These are phyloP conservation scores for Monotropa hypopitys DNA, from an alignment of 179 eudicot species.

Conservation along the genomic window DNA sequence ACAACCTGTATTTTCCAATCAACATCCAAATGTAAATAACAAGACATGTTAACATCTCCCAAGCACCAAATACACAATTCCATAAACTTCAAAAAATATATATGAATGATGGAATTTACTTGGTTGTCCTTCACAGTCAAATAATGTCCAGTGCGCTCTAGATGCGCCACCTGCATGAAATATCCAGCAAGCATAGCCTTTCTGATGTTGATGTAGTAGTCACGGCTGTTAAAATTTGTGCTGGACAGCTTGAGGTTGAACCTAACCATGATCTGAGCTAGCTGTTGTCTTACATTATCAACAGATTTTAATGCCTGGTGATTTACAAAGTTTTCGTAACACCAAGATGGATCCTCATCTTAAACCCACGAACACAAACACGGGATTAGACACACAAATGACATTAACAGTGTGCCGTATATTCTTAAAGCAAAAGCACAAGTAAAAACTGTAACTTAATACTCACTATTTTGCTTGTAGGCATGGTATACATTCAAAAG, in stretches of 20 bases:
- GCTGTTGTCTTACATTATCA: constrained; percentile 92
- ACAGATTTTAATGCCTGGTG: constrained; percentile 68
- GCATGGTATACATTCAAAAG: constrained; percentile 93
- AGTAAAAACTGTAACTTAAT: not conserved
- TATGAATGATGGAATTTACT: constrained; percentile 22
- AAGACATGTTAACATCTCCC: not conserved
- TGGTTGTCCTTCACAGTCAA: constrained; percentile 92
- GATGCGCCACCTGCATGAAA: constrained; percentile 96
- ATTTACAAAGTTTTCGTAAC: constrained; percentile 83
- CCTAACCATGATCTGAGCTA: constrained; percentile 78
- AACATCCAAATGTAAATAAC: not conserved
- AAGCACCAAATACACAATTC: not conserved
- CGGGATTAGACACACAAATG: not conserved
- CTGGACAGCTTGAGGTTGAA: constrained; percentile 79
- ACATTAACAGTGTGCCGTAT: not conserved
- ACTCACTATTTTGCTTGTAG: constrained; percentile 88
- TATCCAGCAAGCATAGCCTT: constrained; percentile 97
- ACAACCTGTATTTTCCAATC: constrained; percentile 40
- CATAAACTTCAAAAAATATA: not conserved
- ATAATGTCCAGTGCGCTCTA: constrained; percentile 83
- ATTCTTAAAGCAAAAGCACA: constrained; percentile 1
- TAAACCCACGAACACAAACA: not conserved
- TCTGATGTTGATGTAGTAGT: constrained; percentile 82
- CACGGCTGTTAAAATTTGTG: constrained; percentile 85
- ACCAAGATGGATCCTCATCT: constrained; percentile 91